Conservation (phyloP, 306 rosid genomes). For the Heteromeles arbutifolia region DNA sequence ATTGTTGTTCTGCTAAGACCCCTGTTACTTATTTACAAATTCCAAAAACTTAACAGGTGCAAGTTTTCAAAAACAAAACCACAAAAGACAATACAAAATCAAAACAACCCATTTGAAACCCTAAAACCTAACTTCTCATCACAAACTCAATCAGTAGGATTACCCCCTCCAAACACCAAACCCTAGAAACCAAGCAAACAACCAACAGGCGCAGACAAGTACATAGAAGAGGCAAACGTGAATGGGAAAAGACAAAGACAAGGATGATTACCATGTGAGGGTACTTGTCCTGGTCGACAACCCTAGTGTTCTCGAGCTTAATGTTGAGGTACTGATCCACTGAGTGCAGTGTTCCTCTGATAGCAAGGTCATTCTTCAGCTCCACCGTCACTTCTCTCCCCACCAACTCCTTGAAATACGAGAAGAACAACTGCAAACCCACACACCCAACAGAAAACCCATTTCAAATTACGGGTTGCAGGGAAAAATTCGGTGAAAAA, state of each 20-base stretch:
- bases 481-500: not conserved
- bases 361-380: conserved; percentile 93
- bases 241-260: not conserved
- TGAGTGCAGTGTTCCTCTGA: conserved; percentile 83
- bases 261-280: conserved; percentile 74
- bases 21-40: not conserved
- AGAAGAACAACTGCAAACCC: conserved; percentile 74
- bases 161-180: not conserved
- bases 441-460: not conserved
- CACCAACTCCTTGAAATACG: conserved; percentile 96
- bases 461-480: not conserved
- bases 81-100: not conserved
- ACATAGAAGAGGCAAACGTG: not conserved
- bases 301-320: conserved; percentile 95
- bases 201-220: not conserved
- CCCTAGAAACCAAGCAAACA: conserved; percentile 5
- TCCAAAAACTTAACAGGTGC: not conserved
- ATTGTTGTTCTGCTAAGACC: not conserved
- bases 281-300: conserved; percentile 90
- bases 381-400: conserved; percentile 97
- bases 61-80: not conserved
- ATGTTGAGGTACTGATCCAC: conserved; percentile 98
- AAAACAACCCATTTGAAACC: not conserved
- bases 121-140: not conserved
- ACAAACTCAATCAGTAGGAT: not conserved